Percentiles rank a stretch among this genome's conserved stretches.
These are phyloP conservation scores for Pseudonitzschia delicatissima DNA, from an alignment of 108 stramenopile species.

Conservation along the genomic window DNA sequence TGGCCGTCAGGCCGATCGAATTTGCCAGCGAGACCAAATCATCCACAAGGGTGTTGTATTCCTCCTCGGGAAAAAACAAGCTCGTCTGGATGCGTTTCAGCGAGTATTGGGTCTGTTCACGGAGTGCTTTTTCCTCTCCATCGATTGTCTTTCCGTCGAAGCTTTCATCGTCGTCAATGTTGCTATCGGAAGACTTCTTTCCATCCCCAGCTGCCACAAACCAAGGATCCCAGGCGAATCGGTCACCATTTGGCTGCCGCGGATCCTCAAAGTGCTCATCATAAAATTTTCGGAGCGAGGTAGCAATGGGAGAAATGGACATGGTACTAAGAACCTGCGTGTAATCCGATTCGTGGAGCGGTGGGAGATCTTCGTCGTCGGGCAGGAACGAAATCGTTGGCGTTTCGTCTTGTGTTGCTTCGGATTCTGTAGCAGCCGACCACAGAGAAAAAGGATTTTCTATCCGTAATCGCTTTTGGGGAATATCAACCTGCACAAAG, in stretches of 20 bases:
- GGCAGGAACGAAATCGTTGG: too few species aligned
- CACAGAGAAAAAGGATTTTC: too few species aligned
- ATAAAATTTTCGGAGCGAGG: slow-evolving; percentile 17
- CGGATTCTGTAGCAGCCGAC: too few species aligned
- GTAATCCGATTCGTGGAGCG: slow-evolving; percentile 24
- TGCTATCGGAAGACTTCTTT: neutral
- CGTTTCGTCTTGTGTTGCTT: too few species aligned
- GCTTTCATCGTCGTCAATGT: neutral
- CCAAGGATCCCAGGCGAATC: slow-evolving; percentile 46
- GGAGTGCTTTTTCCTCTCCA: slow-evolving; percentile 19
- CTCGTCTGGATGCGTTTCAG: slow-evolving; percentile 26
- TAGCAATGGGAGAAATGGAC: slow-evolving; percentile 5
- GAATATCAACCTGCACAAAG: too few species aligned
- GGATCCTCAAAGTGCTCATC: slow-evolving; percentile 38
- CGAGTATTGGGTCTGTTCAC: slow-evolving; percentile 33
- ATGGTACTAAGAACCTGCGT: slow-evolving; percentile 19
- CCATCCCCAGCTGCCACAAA: slow-evolving; percentile 29
- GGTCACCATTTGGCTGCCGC: slow-evolving; percentile 27
- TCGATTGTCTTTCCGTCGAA: neutral
- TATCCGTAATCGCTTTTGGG: too few species aligned
- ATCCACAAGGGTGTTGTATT: slow-evolving; percentile 22
- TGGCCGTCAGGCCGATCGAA: slow-evolving; percentile 34
- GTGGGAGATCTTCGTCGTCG: too few species aligned
- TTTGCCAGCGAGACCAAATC: slow-evolving; percentile 27
- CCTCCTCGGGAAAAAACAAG: slow-evolving; percentile 15